Base-by-base conservation (phyloP, 169 alveolate genomes). In the Cryptosporidium sp. region DNA sequence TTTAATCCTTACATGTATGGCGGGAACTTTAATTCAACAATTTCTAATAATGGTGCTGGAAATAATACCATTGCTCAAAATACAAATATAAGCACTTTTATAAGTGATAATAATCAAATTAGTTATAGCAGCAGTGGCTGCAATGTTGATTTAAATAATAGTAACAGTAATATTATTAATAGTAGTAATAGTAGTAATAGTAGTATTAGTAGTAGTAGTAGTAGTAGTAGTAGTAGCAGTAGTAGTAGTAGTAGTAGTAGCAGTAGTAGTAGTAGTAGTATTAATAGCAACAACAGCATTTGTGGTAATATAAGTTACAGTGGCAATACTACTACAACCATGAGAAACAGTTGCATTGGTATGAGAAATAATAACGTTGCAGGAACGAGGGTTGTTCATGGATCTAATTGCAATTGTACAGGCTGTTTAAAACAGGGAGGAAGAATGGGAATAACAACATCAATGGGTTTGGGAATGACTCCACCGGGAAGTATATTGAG, bases 221-320 rank as follows among this genome's bases (percentile, higher is more conserved):
- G 69, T 53, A 23, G 60, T 62, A 60, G 72, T 51, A 61, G n/a
- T 53, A 23, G 60, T 62, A 60, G 65, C 33, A 61, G 42, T 8
- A 56, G 3, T 48, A 26, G 8, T 53, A 58, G 44, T 8, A 56
- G 3, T 48, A 18, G 18, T 53, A 58, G 44, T 48, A 75, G 37
- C 45, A 73, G 14, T 29, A 21, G 48, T 42, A 75, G 37, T 65
- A 73, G 21, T 53, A 21, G 48, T 60, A 29, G 48, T 29, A 14
- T 52, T 21, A 12, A 75, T 60, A 29, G 48, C 18, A 14, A 37
- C 10, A 12, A 75, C 61, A 56, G 26, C 18, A 56, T 53, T 26
- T 35, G 37, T 0, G 37, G 70, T 35, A 51, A 48, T 52, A 45
- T 29, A 10, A 23, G 45, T 70, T n/a, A 31, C 85, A 44, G 26